A percentile compares a stretch with the other conserved stretches of the same genome.
Evolutionary conservation across 2,329 filamentous ascomycete genomes (phyloP).

Genomic region (Penicillium sp.): DNA sequence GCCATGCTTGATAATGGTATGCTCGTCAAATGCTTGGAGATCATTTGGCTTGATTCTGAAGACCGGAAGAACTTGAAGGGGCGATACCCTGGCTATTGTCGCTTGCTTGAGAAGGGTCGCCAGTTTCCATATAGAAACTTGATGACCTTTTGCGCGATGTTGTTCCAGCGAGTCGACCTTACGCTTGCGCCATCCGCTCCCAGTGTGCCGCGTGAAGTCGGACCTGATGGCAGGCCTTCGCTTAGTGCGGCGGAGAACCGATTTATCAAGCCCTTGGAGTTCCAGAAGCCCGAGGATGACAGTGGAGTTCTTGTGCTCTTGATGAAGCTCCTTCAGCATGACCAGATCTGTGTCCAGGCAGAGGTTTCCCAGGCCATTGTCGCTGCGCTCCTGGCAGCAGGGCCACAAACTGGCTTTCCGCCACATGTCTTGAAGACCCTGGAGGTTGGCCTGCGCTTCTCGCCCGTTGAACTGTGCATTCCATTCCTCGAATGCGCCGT

Average conservation of each 20-base stretch:
- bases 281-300: slow-evolving; percentile 27
- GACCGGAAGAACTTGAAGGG: slow-evolving; percentile 56
- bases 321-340: slow-evolving; percentile 69
- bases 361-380: slow-evolving; percentile 64
- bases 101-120: slow-evolving; percentile 54
- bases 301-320: slow-evolving; percentile 50
- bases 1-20: slow-evolving; percentile 67
- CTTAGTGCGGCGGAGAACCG: slow-evolving; percentile 43
- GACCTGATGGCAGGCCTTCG: slow-evolving; percentile 39
- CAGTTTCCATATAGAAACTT: slow-evolving; percentile 53
- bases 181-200: slow-evolving; percentile 36
- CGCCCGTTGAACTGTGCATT: slow-evolving; percentile 54
- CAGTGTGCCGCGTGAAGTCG: slow-evolving; percentile 31
- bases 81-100: slow-evolving; percentile 58
- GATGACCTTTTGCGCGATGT: slow-evolving; percentile 48
- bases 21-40: slow-evolving; percentile 63
- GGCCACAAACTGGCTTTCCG: slow-evolving; percentile 56
- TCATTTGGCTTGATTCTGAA: slow-evolving; percentile 65
- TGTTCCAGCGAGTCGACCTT: slow-evolving; percentile 50
- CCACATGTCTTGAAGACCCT: slow-evolving; percentile 61
- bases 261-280: slow-evolving; percentile 39
- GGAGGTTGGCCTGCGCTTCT: slow-evolving; percentile 60
- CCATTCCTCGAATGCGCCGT: slow-evolving; percentile 65
- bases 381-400: slow-evolving; percentile 60
- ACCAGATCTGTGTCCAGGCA: slow-evolving; percentile 57